Evolutionary conservation across 2,329 filamentous ascomycete species (phyloP), one percentile per base, ranked within the genome.

Genomic region (Alternaria panax): DNA sequence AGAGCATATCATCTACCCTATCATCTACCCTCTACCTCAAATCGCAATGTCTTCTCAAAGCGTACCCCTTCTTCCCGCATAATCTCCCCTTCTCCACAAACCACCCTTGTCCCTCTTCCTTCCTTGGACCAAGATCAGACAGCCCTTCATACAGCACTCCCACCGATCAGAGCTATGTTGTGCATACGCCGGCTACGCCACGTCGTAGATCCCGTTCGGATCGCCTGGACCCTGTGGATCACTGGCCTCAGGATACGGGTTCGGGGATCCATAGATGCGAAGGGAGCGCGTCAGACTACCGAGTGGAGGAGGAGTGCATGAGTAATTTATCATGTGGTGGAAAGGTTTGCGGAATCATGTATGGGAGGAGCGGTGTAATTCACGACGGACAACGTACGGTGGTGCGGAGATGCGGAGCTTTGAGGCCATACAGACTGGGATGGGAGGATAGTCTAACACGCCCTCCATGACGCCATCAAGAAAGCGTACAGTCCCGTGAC

Each of bases 191-290:
- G 30, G 5, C n/a, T 34, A 48, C 14, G 45, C 45, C 30, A 34
- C 30, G 30, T 48, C 45, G 45, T 48, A 48, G 45, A 48, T 48
- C 45, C 45, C 28, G 45, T 48, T 48, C 30, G 45, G 30, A 9
- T 3, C 20, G 20, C 28, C 32, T 24, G 45, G 20, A 36, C 45
- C 30, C 5, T 34, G 28, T 30, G 30, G 30, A 14, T 34, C 6
- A 24, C 48, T 52, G 57, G 57, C 45, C 45, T 36, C 28, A 47
- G 27, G 27, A 47, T 47, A 32, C 43, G 43, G 7, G n/a, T 38
- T 18, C n/a, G n/a, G n/a, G 2, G 34, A 20, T 38, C 6, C 14
- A 16, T n/a, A n/a, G 4, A 20, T 11, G 7, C n/a, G 34, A 38
- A 34, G 12, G 11, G 6, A 34, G 30, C 30, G 12, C 30, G 12